Evolutionary conservation across 1,284 basidiomycete genomes (phyloP), one percentile per base, ranked within the genome.

Genomic region (Pterulicium gracile): DNA sequence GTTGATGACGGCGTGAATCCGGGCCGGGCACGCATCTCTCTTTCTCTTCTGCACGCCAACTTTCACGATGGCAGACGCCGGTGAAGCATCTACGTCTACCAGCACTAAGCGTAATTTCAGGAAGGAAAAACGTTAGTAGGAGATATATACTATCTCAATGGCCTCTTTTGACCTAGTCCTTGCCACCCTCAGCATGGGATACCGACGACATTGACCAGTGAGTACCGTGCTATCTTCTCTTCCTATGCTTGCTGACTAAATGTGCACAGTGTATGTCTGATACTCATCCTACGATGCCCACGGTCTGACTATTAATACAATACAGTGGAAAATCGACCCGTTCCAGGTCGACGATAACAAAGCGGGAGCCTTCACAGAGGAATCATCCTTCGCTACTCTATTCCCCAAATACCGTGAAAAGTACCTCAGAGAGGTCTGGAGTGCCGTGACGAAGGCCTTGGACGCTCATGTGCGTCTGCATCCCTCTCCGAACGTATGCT

Each of bases 401-500:
- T 99, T 99, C 64, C 96, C 96, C 22, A 98, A 97, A 66, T 98
- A 98, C 61, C 80, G 96, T 49, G 95, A 99, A 76, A 91, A 88
- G 55, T 98, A 98, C 60, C 69, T 99, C 43, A 79, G 92, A 47
- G 90, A 96, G 63, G 84, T 90, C 45, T 99, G 96, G 95, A 83
- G 85, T 53, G 83, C 86, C 5, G 88, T 97, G n/a, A 96, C 93
- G 0, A 76, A 78, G 45, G 79, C 89, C 3, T 66, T 98, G 40
- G 93, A 97, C 42, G 59, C 79, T 15, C 79, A 92, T 64, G 92
- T 89, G 58, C 53, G 70, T 61, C 17, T 36, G 43, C 18, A 10
- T 34, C 24, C 17, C 32, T 1, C 19, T 3, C 17, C 42, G 15
- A 32, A 36, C 47, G 35, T 24, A 18, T n/a, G 18, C 24, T 15